phyloP scores from a whole-genome alignment of 352 stramenopile species.

The Phytopythium ostracodes region DNA sequence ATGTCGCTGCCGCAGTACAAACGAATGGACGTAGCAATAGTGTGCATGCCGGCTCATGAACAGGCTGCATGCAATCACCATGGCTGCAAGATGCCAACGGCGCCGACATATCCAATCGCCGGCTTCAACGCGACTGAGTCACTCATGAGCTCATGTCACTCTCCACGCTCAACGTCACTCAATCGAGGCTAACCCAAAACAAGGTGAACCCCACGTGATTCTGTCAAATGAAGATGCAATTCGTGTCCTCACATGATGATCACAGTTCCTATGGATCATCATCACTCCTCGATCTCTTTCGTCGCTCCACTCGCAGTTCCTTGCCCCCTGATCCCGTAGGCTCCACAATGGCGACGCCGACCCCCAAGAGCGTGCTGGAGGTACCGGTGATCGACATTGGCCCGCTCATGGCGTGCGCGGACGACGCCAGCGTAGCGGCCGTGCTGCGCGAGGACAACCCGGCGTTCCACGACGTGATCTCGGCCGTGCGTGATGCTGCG shows the following conservation, averaged over 20 bases:
- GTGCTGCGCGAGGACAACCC: conserved; percentile 4
- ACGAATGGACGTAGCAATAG: too few species aligned
- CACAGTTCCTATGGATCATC: background rate
- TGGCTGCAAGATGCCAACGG: background rate
- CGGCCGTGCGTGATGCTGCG: conserved; percentile 36
- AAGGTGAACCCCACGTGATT: background rate
- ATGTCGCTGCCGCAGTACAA: too few species aligned
- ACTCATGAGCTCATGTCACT: background rate
- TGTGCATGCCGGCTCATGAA: too few species aligned
- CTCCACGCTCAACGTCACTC: background rate
- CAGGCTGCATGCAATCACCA: too few species aligned
- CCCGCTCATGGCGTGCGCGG: conserved; percentile 15
- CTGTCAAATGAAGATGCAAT: background rate
- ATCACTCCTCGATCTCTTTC: background rate
- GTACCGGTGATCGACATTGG: conserved; percentile 29
- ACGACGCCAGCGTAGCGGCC: conserved; percentile 15
- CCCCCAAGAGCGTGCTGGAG: conserved; percentile 1
- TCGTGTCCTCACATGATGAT: background rate
- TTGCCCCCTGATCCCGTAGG: too few species aligned
- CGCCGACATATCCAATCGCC: too few species aligned
- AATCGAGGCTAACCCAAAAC: background rate
- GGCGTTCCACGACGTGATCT: conserved; percentile 23
- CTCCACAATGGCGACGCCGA: too few species aligned
- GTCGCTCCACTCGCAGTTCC: too few species aligned
- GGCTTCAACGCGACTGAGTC: too few species aligned